Evolutionary conservation across 805 yeast species (phyloP).

Genomic region (Zygoascus tannicola): DNA sequence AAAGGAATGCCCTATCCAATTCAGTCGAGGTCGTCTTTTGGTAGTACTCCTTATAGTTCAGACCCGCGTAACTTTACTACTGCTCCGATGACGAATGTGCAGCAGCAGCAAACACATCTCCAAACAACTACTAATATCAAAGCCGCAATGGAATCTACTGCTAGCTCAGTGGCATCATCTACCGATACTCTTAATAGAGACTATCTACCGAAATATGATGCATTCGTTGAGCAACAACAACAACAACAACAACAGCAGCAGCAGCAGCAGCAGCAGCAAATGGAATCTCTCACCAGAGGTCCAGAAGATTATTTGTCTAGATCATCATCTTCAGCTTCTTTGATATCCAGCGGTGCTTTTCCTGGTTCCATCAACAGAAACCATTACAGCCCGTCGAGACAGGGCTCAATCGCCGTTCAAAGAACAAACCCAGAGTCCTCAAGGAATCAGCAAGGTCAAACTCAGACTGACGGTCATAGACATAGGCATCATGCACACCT

Average conservation of each 20-base stretch:
- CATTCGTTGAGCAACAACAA: not conserved
- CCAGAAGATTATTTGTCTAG: not conserved
- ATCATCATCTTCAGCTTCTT: slow-evolving; percentile 11
- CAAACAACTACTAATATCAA: slow-evolving; percentile 23
- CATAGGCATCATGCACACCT: slow-evolving; percentile 21
- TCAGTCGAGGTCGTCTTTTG: slow-evolving; percentile 1
- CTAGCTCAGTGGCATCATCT: slow-evolving; percentile 28
- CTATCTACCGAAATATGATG: not conserved
- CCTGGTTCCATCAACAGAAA: not conserved
- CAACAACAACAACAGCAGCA: slow-evolving; percentile 31
- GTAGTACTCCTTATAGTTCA: slow-evolving; percentile 28
- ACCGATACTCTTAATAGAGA: slow-evolving; percentile 15
- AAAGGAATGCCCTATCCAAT: slow-evolving; percentile 1
- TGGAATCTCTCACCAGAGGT: slow-evolving; percentile 2
- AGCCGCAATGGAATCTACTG: slow-evolving; percentile 12
- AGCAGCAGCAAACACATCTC: slow-evolving; percentile 28
- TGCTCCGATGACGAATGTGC: not conserved
- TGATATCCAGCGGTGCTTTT: slow-evolving; percentile 2
- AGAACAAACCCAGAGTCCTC: not conserved
- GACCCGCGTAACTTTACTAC: slow-evolving; percentile 13
- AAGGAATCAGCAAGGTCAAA: not conserved
- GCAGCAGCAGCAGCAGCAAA: slow-evolving; percentile 7
- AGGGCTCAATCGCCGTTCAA: not conserved
- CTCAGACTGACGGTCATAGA: slow-evolving; percentile 4
- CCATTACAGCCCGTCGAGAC: slow-evolving; percentile 1